phyloP scores from a whole-genome alignment of 768 basidiomycete genomes.

The Rhodosporidiobolus sp. region DNA sequence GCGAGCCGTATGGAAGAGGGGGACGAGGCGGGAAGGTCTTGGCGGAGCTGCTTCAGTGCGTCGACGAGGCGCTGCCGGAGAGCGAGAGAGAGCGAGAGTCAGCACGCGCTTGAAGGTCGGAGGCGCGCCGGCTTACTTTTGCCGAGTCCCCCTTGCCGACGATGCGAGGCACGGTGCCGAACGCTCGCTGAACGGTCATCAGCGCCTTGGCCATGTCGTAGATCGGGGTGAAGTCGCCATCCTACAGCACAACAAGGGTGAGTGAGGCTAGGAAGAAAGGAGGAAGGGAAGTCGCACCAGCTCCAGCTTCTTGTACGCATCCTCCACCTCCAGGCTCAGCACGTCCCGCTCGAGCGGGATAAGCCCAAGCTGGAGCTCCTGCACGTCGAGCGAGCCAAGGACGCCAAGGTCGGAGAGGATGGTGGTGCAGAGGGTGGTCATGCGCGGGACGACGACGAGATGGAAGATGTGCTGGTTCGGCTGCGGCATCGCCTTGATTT shows the following conservation, averaged over 20 bases:
- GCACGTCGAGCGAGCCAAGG: conserved; percentile 83
- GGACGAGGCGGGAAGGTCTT: conserved; percentile 49
- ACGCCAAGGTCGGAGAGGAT: conserved; percentile 97
- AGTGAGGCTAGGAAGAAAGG: too few relatives aligned
- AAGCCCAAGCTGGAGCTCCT: conserved; percentile 85
- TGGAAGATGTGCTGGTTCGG: conserved; percentile 77
- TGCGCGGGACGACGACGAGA: conserved; percentile 78
- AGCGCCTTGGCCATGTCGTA: conserved; percentile 87
- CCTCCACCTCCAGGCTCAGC: conserved; percentile 80
- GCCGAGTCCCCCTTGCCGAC: conserved; percentile 83
- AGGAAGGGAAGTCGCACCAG: conserved; percentile 59
- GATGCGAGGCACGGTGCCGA: conserved; percentile 85
- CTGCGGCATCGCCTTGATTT: conserved; percentile 75
- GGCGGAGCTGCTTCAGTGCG: conserved; percentile 63
- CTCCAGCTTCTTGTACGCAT: conserved; percentile 73
- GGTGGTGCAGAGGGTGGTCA: conserved; percentile 77
- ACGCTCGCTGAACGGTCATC: conserved; percentile 73
- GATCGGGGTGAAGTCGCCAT: conserved; percentile 85
- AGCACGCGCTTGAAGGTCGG: not conserved
- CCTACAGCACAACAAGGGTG: conserved; percentile 53
- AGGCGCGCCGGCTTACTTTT: conserved; percentile 44
- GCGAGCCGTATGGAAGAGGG: conserved; percentile 52
- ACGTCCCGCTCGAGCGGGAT: conserved; percentile 92
- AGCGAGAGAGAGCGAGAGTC: not conserved
- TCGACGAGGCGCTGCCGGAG: conserved; percentile 66